A percentile compares a stretch with the other conserved stretches of the same genome.
Conservation (phyloP, 2,329 filamentous ascomycete species). For the Dothideomycetes sp. region DNA sequence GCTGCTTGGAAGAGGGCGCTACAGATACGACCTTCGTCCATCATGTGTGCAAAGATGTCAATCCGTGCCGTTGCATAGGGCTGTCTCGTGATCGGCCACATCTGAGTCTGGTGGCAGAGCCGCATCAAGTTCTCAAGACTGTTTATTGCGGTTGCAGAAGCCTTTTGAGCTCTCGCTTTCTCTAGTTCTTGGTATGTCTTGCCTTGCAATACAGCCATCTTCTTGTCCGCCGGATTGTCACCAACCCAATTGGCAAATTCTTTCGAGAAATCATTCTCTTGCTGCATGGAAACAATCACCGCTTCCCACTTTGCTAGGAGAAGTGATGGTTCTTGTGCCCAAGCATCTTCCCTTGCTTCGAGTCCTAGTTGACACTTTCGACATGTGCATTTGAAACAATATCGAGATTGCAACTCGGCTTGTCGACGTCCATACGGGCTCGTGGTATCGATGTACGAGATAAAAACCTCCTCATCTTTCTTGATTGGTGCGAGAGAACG, state of each 20-base stretch:
- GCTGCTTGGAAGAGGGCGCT: constrained; percentile 40
- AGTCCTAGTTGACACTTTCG: constrained; percentile 37
- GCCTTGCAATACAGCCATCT: constrained; percentile 21
- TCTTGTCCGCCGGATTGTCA: constrained; percentile 15
- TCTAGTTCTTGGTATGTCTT: constrained; percentile 17
- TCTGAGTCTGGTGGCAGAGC: constrained; percentile 25
- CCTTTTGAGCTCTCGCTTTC: constrained; percentile 17
- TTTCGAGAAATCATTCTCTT: constrained; percentile 13
- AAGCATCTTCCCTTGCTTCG: constrained; percentile 32
- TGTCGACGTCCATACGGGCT: constrained; percentile 43
- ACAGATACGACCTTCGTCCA: constrained; percentile 27
- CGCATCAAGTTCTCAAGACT: constrained; percentile 20
- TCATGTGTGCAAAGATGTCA: constrained; percentile 41
- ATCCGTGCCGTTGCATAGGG: constrained; percentile 47
- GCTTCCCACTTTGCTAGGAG: constrained; percentile 19
- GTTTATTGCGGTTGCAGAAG: constrained; percentile 17
- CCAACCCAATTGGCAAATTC: constrained; percentile 2
- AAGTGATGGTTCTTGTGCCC: constrained; percentile 24
- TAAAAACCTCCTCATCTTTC: constrained; percentile 49
- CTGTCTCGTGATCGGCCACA: constrained; percentile 44
- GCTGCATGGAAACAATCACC: constrained; percentile 17
- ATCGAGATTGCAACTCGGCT: constrained; percentile 43
- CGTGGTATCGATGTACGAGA: constrained; percentile 53
- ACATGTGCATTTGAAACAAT: constrained; percentile 52
- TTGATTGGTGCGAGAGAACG: constrained; percentile 45